Base-by-base conservation (phyloP, 169 alveolate species). In the Plasmodium knowlesi region DNA sequence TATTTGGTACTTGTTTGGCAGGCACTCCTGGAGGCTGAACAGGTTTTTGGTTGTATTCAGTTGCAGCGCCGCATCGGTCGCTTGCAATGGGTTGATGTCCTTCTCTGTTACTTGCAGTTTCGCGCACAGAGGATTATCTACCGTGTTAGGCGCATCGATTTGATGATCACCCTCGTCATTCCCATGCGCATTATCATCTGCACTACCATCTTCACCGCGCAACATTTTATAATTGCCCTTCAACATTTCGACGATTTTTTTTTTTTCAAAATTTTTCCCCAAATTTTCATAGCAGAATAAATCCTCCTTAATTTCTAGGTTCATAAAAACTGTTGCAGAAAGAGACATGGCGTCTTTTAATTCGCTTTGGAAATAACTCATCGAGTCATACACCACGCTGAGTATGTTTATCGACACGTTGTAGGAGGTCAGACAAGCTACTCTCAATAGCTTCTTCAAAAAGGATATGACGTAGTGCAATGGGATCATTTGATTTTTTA, bases 401-500 rank as follows among this genome's bases (percentile, higher is more conserved):
- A 91, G 84, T 12, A 91, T 91, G 54, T 91, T 91, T 43, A 91
- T 91, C 19, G 85, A 80, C 28, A 91, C 74, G 54, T 91, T 91
- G 54, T 43, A 71, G 12, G 95, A 67, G 2, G 95, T 91, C 39
- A 91, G 46, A 37, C 95, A 91, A 9, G 85, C 85, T 16, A 91
- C 84, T 30, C 95, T 84, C 19, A 91, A 70, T 6, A 91, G 53
- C 39, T 91, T 91, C 74, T 91, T 91, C 43, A 91, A 91, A 91
- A 91, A 91, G 73, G 95, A 91, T 50, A 82, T 25, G 43, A 91
- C 57, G 76, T 91, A 91, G 83, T 91, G 76, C 83, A 91, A 2
- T 22, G 95, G 95, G 54, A 91, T 91, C 95, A 91, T 91, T 91
- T 70, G 83, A 41, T 91, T 91, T 67, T 91, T 91, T 70, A 91